phyloP scores from a whole-genome alignment of 768 basidiomycete genomes.

The Chalciporus chontae region DNA sequence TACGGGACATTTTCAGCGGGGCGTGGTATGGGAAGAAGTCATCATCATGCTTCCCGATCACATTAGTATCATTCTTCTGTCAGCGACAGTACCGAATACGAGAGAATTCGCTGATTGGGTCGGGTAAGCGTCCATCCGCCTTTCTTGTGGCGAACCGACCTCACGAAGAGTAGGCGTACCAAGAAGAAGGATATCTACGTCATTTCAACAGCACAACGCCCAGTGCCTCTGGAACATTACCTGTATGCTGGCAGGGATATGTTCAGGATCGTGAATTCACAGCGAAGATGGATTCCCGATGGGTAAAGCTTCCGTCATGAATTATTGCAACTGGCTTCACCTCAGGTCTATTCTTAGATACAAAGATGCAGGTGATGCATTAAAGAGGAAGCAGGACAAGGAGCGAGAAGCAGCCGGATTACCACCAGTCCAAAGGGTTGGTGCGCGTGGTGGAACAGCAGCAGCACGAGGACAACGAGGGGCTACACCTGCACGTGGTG shows the following conservation, averaged over 20 bases:
- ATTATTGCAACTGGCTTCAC: not conserved
- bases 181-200: constrained; percentile 99
- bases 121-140: constrained; percentile 57
- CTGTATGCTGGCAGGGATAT: constrained; percentile 91
- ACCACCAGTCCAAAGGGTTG: constrained; percentile 78
- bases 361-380: constrained; percentile 84
- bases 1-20: constrained; percentile 54
- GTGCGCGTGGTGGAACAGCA: constrained; percentile 69
- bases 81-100: constrained; percentile 97
- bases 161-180: constrained; percentile 63
- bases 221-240: constrained; percentile 96
- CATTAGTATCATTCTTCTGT: constrained; percentile 94
- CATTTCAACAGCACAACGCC: constrained; percentile 92
- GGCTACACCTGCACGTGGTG: constrained; percentile 47
- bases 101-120: constrained; percentile 99
- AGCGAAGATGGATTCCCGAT: constrained; percentile 64
- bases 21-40: constrained; percentile 99
- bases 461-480: constrained; percentile 48
- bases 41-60: constrained; percentile 99
- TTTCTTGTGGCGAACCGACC: constrained; percentile 2
- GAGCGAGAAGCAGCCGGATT: constrained; percentile 95
- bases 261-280: constrained; percentile 88
- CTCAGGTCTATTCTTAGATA: constrained; percentile 49
- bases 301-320: constrained; percentile 50
- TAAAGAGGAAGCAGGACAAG: constrained; percentile 94